Evolutionary conservation across 257 asterid species (phyloP).

Genomic region (Nicotiana attenuata): DNA sequence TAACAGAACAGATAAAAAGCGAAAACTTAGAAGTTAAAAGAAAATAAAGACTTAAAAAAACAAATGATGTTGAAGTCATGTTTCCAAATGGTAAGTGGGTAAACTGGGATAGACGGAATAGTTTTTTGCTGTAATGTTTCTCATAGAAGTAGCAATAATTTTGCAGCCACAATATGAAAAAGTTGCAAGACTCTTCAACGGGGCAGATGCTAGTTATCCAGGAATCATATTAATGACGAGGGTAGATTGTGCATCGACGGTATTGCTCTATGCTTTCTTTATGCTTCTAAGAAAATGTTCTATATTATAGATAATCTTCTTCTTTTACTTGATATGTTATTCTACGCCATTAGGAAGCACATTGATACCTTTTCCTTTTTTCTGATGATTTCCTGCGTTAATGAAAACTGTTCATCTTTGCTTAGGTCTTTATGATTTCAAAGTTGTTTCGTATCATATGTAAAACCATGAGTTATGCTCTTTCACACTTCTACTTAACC

Average conservation of each 20-base stretch:
- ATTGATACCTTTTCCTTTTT: not conserved
- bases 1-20: not conserved
- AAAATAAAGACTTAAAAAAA: no score
- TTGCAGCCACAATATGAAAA: conserved; percentile 92
- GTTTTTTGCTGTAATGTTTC: conserved; percentile 9
- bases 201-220: conserved; percentile 82
- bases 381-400: not conserved
- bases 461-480: not conserved
- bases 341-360: not conserved
- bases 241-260: conserved; percentile 93
- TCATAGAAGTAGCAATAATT: conserved; percentile 17
- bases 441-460: not conserved
- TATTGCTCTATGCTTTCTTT: conserved; percentile 30
- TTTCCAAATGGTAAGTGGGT: not conserved
- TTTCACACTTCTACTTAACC: not conserved
- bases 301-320: not conserved
- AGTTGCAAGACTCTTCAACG: conserved; percentile 87
- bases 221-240: conserved; percentile 79
- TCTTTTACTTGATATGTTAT: not conserved
- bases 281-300: not conserved
- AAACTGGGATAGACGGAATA: not conserved
- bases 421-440: not conserved
- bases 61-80: not conserved
- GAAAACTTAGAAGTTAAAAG: not conserved
- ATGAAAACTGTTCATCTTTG: not conserved